Base-by-base conservation (phyloP, 805 yeast species). In the Hanseniaspora valbyensis region DNA sequence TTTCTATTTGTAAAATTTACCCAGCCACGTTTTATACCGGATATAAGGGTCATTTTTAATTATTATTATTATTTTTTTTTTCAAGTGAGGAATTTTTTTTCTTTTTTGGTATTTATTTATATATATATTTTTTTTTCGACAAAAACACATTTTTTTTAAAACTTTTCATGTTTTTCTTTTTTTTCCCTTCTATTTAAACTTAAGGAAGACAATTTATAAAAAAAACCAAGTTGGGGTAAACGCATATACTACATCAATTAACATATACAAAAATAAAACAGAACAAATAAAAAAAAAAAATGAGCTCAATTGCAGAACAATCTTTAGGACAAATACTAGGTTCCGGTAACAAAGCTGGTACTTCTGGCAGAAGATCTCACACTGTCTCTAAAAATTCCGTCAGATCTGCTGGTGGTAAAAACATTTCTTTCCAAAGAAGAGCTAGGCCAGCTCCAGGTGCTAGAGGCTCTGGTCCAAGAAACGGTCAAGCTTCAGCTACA, bases 381-480 rank as follows among this genome's bases (percentile, higher is more conserved):
- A 29, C 22, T 19, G 9, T 12, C 21, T 19, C 19, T 24, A 39
- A 18, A 16, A 48, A 21, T 21, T n/a, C 51, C 21, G 29, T 37
- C 37, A 37, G 22, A 28, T 28, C 29, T 10, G 32, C 42, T 24
- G 29, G 13, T 14, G 51, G 51, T 32, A 48, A 48, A 25, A 22
- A 34, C 24, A 33, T 48, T 18, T 26, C 41, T 22, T 39, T 40
- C 41, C 44, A 38, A 39, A 45, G 29, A 30, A 42, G 32, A n/a
- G 71, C 72, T 49, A 62, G 58, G 51, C 55, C 61, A 37, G 59
- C 61, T 30, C 64, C 65, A 44, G 61, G 58, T 54, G 61, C 61
- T 57, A 57, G 40, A 33, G 60, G 38, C 54, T 57, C 30, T n/a
- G 51, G 50, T 21, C 49, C 55, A 19, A 44, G 46, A 40, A 38